These are phyloP conservation scores for Phalaenopsis equestris DNA, from an alignment of 106 monocot species.

Conservation along the genomic window DNA sequence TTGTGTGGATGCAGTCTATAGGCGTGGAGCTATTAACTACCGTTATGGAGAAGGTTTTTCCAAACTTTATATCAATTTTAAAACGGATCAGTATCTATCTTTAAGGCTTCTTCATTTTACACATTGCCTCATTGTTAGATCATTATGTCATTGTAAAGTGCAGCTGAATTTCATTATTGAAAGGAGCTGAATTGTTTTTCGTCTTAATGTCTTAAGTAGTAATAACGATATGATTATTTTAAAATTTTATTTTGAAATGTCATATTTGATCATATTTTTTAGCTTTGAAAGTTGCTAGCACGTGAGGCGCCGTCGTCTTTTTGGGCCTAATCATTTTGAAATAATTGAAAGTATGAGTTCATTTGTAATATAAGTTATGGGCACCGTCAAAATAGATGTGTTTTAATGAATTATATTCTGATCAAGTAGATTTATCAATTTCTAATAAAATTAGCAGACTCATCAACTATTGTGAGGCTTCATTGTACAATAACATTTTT, in stretches of 20 bases:
- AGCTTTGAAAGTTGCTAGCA: not conserved
- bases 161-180: not conserved
- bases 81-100: not conserved
- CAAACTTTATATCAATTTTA: not conserved
- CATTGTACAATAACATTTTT: no score
- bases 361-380: no score
- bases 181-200: slow-evolving; percentile 1
- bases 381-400: no score
- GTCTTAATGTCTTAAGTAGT: not conserved
- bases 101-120: not conserved
- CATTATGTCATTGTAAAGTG: not conserved
- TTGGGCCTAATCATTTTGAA: no score
- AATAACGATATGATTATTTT: not conserved
- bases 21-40: slow-evolving; percentile 69
- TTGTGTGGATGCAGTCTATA: slow-evolving; percentile 91
- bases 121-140: not conserved
- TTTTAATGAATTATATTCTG: no score
- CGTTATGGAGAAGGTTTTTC: slow-evolving; percentile 90
- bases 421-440: no score
- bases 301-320: not conserved
- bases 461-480: no score
- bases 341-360: no score
- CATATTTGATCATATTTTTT: not conserved
- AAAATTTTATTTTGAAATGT: not conserved
- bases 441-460: no score